Evolutionary conservation across 768 basidiomycete species (phyloP).

Genomic region (Cystobasidiopsis lactophilus): DNA sequence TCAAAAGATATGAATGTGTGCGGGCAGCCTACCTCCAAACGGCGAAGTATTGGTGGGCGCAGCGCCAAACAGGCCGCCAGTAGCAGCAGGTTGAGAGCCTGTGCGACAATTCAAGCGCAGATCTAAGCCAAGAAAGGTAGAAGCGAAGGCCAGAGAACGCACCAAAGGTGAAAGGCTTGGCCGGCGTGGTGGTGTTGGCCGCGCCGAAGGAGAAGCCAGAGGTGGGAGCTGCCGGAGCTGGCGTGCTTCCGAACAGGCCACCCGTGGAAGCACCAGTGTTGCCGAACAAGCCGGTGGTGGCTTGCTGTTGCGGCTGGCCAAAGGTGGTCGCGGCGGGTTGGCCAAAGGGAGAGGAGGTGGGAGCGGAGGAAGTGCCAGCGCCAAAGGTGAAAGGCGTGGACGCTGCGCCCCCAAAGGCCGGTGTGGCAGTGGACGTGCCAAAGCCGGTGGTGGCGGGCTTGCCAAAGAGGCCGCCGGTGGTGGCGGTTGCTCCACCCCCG

Average conservation of each 20-base stretch:
- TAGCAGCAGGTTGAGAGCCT: background rate
- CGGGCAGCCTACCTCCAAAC: too few relatives aligned
- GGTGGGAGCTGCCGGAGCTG: background rate
- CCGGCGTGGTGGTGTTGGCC: background rate
- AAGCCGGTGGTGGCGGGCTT: background rate
- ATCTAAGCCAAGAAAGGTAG: too few relatives aligned
- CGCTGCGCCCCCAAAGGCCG: background rate
- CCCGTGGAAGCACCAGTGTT: background rate
- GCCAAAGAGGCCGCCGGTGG: background rate
- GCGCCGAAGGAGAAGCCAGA: background rate
- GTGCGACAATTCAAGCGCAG: too few relatives aligned
- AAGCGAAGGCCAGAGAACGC: too few relatives aligned
- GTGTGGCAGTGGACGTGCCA: background rate
- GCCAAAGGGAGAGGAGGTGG: background rate
- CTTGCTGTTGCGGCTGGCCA: background rate
- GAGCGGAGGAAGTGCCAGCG: background rate
- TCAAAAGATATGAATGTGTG: too few relatives aligned
- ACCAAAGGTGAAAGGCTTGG: background rate
- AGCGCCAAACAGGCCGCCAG: background rate
- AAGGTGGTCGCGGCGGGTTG: background rate
- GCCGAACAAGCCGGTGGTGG: background rate
- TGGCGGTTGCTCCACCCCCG: background rate
- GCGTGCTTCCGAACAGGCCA: background rate
- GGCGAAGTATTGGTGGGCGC: background rate
- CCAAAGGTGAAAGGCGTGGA: background rate